Conservation (phyloP, 176 grass and related monocot genomes). For the Otatea glauca region DNA sequence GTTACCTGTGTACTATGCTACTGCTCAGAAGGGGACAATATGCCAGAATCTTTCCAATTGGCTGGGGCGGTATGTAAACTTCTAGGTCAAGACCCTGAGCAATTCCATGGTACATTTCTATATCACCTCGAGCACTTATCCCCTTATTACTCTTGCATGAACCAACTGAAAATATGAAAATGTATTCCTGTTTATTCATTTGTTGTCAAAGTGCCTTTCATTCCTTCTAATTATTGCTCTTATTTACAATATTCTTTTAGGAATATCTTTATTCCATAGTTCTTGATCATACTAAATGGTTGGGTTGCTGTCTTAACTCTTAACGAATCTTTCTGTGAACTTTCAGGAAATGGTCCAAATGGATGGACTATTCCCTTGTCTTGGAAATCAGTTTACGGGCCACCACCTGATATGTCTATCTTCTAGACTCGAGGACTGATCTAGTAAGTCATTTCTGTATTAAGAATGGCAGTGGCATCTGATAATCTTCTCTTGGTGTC, state of each 20-base stretch:
- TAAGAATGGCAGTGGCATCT: not conserved
- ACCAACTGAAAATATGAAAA: not conserved
- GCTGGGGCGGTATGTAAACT: conserved; percentile 73
- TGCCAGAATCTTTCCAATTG: conserved; percentile 91
- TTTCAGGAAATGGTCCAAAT: conserved; percentile 64
- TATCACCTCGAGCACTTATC: not conserved
- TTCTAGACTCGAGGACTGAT: conserved; percentile 54
- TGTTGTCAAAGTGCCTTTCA: not conserved
- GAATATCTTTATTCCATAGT: conserved; percentile 20
- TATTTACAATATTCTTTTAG: conserved; percentile 5
- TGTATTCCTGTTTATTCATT: conserved; percentile 21
- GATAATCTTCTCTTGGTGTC: not conserved
- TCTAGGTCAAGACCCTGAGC: conserved; percentile 61
- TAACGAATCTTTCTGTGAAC: not conserved
- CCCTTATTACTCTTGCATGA: not conserved
- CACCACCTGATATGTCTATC: conserved; percentile 82
- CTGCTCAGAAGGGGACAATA: conserved; percentile 96
- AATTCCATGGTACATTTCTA: conserved; percentile 64
- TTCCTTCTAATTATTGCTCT: not conserved
- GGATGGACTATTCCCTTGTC: conserved; percentile 83
- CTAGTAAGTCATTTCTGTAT: conserved; percentile 45
- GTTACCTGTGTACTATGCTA: conserved; percentile 89
- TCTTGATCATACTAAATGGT: conserved; percentile 19
- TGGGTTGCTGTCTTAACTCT: conserved; percentile 13
- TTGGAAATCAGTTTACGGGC: conserved; percentile 95